These are phyloP conservation scores for Aquilaria sinensis DNA, from an alignment of 345 rosid genomes.

Conservation along the genomic window DNA sequence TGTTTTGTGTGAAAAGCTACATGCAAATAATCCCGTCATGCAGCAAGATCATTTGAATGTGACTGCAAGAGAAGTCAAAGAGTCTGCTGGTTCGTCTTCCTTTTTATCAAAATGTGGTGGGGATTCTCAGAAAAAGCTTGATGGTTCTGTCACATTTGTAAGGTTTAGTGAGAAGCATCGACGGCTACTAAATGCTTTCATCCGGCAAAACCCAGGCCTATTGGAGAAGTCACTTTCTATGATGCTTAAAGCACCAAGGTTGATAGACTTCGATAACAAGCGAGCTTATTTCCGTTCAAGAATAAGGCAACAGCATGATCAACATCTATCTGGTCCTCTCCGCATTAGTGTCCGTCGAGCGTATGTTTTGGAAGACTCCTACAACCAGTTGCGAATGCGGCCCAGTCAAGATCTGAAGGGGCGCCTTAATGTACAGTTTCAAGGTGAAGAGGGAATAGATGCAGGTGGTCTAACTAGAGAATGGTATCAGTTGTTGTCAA, in stretches of 20 bases:
- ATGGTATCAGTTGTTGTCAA: constrained; percentile 95
- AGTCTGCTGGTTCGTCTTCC: constrained; percentile 52
- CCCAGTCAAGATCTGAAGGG: constrained; percentile 87
- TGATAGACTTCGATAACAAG: constrained; percentile 94
- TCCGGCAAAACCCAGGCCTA: constrained; percentile 80
- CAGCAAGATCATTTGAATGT: constrained; percentile 69
- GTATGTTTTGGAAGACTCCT: constrained; percentile 94
- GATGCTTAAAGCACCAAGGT: constrained; percentile 90
- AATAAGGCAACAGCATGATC: constrained; percentile 88
- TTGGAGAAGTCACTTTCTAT: constrained; percentile 88
- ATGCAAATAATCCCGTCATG: constrained; percentile 37
- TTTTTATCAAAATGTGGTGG: constrained; percentile 24
- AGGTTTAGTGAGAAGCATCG: constrained; percentile 96
- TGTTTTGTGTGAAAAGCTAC: constrained; percentile 88
- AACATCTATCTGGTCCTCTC: constrained; percentile 81
- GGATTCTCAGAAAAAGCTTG: constrained; percentile 66
- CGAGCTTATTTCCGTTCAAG: constrained; percentile 88
- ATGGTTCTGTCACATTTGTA: constrained; percentile 70
- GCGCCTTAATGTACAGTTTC: constrained; percentile 89
- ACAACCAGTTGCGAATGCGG: constrained; percentile 94
- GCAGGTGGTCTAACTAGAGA: constrained; percentile 98
- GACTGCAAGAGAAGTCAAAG: constrained; percentile 82
- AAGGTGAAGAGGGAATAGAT: constrained; percentile 99
- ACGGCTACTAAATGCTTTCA: constrained; percentile 81
- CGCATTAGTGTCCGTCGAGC: constrained; percentile 90